These are phyloP conservation scores for Ascochyta clinopodiicola DNA, from an alignment of 2,329 filamentous ascomycete species.

Conservation along the genomic window DNA sequence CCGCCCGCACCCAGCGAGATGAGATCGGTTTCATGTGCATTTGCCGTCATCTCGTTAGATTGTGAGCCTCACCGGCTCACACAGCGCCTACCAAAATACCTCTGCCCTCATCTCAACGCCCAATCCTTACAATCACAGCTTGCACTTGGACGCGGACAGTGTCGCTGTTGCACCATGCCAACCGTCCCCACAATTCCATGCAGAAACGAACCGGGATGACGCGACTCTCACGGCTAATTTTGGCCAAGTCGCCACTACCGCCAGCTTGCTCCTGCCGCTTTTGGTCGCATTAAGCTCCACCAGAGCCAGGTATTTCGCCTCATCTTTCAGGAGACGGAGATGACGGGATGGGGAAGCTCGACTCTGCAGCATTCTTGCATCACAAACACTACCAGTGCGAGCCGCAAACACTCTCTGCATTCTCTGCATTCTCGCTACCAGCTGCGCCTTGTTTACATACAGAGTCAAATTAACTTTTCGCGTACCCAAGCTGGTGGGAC, in stretches of 20 bases:
- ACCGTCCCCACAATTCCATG: constrained; percentile 23
- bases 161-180: constrained; percentile 27
- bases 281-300: constrained; percentile 12
- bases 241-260: constrained; percentile 21
- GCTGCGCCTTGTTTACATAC: not conserved
- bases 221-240: constrained; percentile 29
- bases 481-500: constrained; percentile 20
- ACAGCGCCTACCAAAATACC: not conserved
- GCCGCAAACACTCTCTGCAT: not conserved
- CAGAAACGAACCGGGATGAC: constrained; percentile 24
- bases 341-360: not conserved
- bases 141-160: constrained; percentile 13
- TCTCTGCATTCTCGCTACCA: not conserved
- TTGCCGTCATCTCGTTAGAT: constrained; percentile 29
- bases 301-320: constrained; percentile 7
- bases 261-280: constrained; percentile 24
- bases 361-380: not conserved
- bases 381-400: not conserved
- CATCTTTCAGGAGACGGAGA: not conserved
- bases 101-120: constrained; percentile 3
- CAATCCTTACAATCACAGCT: constrained; percentile 16
- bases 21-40: constrained; percentile 33
- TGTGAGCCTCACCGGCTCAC: constrained; percentile 5
- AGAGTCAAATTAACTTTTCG: constrained; percentile 21
- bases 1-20: constrained; percentile 26